A percentile compares a stretch with the other conserved stretches of the same genome.
Evolutionary conservation across 2,329 filamentous ascomycete species (phyloP).

Genomic region (Claviceps pusilla): DNA sequence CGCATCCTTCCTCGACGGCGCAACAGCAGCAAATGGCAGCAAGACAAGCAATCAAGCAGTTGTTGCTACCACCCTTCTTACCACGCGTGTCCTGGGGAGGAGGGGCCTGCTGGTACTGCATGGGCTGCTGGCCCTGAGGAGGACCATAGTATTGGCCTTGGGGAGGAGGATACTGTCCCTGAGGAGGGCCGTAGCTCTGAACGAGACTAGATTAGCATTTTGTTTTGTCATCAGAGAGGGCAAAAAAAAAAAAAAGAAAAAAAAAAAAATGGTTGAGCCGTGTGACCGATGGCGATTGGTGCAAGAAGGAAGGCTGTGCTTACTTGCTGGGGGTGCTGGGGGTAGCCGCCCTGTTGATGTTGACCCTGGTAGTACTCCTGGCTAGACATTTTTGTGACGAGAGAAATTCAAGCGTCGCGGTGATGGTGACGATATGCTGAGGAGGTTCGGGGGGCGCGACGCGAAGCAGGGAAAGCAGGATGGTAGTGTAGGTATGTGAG

Average conservation of each 20-base stretch:
- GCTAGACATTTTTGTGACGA: conserved; percentile 19
- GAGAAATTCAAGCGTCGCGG: not conserved
- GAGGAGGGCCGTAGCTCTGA: conserved; percentile 17
- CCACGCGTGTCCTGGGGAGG: conserved; percentile 16
- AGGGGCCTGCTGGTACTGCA: conserved; percentile 28
- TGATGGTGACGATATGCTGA: not conserved
- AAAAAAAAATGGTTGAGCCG: not conserved
- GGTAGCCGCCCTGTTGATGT: conserved; percentile 17
- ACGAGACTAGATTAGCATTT: not conserved
- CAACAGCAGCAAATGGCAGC: conserved; percentile 37
- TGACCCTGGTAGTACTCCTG: conserved; percentile 26
- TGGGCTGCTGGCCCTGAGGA: conserved; percentile 24
- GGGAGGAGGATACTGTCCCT: conserved; percentile 18
- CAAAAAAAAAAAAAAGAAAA: too few relatives aligned
- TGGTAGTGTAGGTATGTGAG: not conserved
- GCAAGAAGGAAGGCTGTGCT: conserved; percentile 7
- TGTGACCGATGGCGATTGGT: not conserved
- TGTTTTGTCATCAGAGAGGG: not conserved
- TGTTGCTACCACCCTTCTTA: conserved; percentile 20
- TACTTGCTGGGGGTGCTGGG: conserved; percentile 26
- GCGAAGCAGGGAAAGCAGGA: not conserved
- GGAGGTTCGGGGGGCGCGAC: not conserved
- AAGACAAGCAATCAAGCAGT: conserved; percentile 32
- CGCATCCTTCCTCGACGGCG: conserved; percentile 33
- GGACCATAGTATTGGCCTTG: conserved; percentile 18